A percentile compares a stretch with the other conserved stretches of the same genome.
Evolutionary conservation across 257 asterid species (phyloP).

Genomic region (Craterostigma plantagineum): DNA sequence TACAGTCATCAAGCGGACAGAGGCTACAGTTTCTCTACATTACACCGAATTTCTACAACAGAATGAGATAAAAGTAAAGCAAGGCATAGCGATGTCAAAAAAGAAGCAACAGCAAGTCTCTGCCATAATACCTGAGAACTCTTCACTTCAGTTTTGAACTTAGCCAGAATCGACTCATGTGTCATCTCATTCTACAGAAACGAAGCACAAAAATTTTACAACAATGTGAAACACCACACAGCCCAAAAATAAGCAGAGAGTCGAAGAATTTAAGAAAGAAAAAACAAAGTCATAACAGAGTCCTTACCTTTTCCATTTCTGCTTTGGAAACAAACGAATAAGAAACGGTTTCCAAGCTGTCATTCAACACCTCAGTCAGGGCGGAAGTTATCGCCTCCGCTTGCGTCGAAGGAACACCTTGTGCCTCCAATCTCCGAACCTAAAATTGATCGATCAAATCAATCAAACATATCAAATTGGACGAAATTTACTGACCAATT

Average conservation of each 20-base stretch:
- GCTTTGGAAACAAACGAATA: conserved; percentile 61
- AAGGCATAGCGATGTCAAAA: not conserved
- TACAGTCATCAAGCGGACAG: too few species aligned
- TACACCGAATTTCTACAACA: not conserved
- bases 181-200: conserved; percentile 58
- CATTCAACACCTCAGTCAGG: conserved; percentile 54
- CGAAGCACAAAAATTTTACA: not conserved
- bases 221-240: too few species aligned
- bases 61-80: not conserved
- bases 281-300: not conserved
- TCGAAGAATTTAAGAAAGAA: not conserved
- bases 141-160: conserved; percentile 69
- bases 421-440: conserved; percentile 77
- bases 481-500: not conserved
- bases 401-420: conserved; percentile 69
- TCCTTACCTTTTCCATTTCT: conserved; percentile 51
- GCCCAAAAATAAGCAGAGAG: not conserved
- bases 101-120: not conserved
- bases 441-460: conserved; percentile 7
- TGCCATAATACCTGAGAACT: conserved; percentile 50
- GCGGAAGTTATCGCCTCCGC: conserved; percentile 82
- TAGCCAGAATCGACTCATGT: conserved; percentile 63
- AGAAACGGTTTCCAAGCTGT: conserved; percentile 60
- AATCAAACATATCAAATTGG: not conserved
- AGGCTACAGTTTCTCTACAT: too few species aligned